Percentiles rank a stretch among this genome's conserved stretches.
Conservation (phyloP, 768 basidiomycete genomes). For the Tylopilus sp. region DNA sequence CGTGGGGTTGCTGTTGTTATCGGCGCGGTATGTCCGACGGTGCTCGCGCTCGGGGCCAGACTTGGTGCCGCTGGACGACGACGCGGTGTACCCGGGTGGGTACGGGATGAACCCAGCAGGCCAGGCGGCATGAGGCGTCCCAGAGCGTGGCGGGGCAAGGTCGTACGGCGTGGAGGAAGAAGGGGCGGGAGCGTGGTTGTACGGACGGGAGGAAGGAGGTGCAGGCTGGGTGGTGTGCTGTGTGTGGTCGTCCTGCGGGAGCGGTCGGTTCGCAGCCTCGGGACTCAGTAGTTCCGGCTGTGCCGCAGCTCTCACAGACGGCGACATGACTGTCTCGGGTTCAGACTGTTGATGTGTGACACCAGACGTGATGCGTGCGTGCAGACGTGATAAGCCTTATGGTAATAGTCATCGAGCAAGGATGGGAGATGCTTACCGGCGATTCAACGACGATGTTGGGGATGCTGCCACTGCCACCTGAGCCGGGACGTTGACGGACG, state of each 20-base stretch:
- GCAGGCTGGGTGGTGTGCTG: background rate
- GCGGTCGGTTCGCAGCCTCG: slow-evolving; percentile 32
- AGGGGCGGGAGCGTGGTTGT: background rate
- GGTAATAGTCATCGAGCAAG: too few species aligned
- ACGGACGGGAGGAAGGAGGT: background rate
- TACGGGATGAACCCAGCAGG: slow-evolving; percentile 22
- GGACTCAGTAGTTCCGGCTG: slow-evolving; percentile 45
- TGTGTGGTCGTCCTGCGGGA: slow-evolving; percentile 20
- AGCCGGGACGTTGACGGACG: slow-evolving; percentile 30
- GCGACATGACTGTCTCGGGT: slow-evolving; percentile 36
- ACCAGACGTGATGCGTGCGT: background rate
- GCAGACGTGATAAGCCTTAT: background rate
- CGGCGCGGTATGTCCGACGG: background rate
- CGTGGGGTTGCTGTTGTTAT: too few species aligned
- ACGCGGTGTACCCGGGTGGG: background rate
- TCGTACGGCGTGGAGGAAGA: background rate
- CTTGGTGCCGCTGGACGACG: background rate
- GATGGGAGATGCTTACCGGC: slow-evolving; percentile 41
- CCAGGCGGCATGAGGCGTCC: slow-evolving; percentile 9
- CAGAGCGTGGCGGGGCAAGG: slow-evolving; percentile 3
- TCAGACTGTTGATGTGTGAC: slow-evolving; percentile 32
- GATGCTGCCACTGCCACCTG: slow-evolving; percentile 32
- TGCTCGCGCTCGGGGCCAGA: background rate
- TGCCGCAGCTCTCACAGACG: slow-evolving; percentile 24
- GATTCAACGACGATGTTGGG: slow-evolving; percentile 45